These are phyloP conservation scores for Rhodotorula sp. DNA, from an alignment of 1,284 basidiomycete species.

Conservation along the genomic window DNA sequence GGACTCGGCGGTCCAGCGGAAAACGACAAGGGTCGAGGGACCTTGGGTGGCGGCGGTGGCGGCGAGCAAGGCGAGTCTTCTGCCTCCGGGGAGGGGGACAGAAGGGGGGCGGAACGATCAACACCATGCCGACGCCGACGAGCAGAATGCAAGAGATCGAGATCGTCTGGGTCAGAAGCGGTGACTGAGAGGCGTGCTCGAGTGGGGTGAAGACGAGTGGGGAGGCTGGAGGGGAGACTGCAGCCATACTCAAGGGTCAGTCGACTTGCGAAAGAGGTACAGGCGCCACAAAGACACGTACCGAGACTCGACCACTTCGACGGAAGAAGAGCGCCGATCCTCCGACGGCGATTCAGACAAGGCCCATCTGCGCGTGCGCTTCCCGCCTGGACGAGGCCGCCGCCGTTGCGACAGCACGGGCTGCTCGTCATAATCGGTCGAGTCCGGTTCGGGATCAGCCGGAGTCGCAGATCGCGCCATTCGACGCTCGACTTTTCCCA, in stretches of 20 bases:
- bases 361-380: not conserved
- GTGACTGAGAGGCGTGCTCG: not conserved
- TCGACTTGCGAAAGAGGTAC: no score
- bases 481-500: not conserved
- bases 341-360: not conserved
- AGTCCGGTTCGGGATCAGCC: not conserved
- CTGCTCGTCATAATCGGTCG: not conserved
- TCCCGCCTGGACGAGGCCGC: not conserved
- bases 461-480: not conserved
- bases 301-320: no score
- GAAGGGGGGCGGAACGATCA: not conserved
- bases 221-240: no score
- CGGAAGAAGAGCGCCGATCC: not conserved
- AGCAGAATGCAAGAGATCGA: not conserved
- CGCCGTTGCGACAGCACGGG: not conserved
- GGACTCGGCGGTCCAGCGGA: not conserved
- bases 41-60: not conserved
- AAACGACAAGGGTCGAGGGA: not conserved
- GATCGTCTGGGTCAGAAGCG: not conserved
- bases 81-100: not conserved
- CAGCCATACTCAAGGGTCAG: no score
- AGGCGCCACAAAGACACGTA: no score
- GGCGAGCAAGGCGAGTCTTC: not conserved
- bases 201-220: not conserved
- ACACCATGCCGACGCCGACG: not conserved